These are phyloP conservation scores for Fusarium albidum DNA, from an alignment of 2,329 filamentous ascomycete species.

Conservation along the genomic window DNA sequence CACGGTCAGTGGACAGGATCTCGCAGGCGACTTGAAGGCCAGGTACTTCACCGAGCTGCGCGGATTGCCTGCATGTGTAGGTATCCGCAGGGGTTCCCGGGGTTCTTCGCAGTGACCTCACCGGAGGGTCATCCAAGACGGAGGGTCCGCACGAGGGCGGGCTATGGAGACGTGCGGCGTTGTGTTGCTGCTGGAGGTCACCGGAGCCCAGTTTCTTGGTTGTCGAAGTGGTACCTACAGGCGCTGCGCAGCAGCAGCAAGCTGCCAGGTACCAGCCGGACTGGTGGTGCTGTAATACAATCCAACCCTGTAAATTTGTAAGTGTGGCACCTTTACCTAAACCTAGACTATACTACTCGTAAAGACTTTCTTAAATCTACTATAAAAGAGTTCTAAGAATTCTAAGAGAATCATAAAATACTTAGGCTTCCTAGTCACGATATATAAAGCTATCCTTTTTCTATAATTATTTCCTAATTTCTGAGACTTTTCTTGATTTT, in stretches of 20 bases:
- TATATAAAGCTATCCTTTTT: no score
- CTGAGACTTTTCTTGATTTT: no score
- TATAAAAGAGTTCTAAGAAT: no score
- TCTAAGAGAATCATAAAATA: no score
- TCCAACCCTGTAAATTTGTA: no score
- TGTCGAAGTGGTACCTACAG: neutral
- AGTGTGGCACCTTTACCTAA: no score
- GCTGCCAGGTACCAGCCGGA: neutral
- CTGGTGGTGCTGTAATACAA: neutral
- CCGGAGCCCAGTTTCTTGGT: neutral
- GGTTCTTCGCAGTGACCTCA: slow-evolving; percentile 25
- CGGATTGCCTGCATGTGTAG: neutral
- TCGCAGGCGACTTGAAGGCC: slow-evolving; percentile 12
- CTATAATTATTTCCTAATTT: no score
- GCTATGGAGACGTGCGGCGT: slow-evolving; percentile 27
- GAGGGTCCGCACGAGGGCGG: slow-evolving; percentile 31
- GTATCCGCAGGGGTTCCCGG: slow-evolving; percentile 2
- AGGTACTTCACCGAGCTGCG: slow-evolving; percentile 1
- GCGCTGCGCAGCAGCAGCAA: neutral
- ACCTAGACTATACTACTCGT: no score
- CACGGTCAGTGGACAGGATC: slow-evolving; percentile 9
- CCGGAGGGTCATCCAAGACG: slow-evolving; percentile 26
- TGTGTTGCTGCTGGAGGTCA: no score
- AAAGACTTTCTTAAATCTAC: no score
- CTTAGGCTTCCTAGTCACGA: no score